phyloP scores from a whole-genome alignment of 306 rosid genomes.

The Quercus bicolor region DNA sequence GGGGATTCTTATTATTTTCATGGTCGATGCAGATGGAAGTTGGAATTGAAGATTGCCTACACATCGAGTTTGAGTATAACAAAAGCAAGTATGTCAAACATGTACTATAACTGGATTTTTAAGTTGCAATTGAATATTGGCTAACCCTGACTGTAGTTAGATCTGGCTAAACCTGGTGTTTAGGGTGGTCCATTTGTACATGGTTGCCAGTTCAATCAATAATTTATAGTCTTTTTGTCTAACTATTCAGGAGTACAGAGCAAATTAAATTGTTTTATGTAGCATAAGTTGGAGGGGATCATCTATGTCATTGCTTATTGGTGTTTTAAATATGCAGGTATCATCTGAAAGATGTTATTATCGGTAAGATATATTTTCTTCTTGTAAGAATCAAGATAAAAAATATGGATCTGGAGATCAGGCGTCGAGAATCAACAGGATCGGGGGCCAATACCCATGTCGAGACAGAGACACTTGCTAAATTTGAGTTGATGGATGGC shows the following conservation, averaged over 20 bases:
- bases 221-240: background rate
- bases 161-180: background rate
- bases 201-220: background rate
- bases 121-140: background rate
- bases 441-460: slow-evolving; percentile 98
- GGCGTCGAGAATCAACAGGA: slow-evolving; percentile 97
- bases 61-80: slow-evolving; percentile 96
- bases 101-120: slow-evolving; percentile 17
- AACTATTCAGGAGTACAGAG: background rate
- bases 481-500: slow-evolving; percentile 98
- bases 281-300: background rate
- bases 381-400: slow-evolving; percentile 98
- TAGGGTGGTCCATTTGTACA: background rate
- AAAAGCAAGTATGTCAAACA: slow-evolving; percentile 82
- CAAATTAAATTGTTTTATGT: background rate
- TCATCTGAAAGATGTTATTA: slow-evolving; percentile 90
- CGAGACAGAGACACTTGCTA: slow-evolving; percentile 97
- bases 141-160: background rate
- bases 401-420: slow-evolving; percentile 97
- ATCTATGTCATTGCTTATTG: slow-evolving; percentile 7
- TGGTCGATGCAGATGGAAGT: slow-evolving; percentile 82
- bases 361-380: slow-evolving; percentile 94
- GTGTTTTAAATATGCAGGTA: slow-evolving; percentile 53
- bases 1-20: background rate
- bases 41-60: slow-evolving; percentile 98